Conservation (phyloP, 192 early-diverging fungal genomes). For the Pilobolus umbonatus region DNA sequence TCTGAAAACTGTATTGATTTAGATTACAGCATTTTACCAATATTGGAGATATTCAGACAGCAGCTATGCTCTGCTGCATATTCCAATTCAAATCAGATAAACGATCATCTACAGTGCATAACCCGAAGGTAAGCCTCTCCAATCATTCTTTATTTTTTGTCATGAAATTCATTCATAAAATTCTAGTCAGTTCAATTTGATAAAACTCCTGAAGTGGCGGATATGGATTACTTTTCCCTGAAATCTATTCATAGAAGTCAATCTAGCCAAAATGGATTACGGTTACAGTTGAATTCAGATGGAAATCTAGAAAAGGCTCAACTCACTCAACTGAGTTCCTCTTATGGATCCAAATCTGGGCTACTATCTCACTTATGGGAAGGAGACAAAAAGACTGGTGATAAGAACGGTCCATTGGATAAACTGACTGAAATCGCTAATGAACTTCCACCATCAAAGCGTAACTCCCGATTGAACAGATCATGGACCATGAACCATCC, state of each 20-base stretch:
- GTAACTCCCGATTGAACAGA: conserved; percentile 5
- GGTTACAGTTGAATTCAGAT: neutral
- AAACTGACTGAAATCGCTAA: neutral
- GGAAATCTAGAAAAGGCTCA: no score
- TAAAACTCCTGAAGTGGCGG: neutral
- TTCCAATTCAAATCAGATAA: conserved; percentile 41
- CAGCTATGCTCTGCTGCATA: conserved; percentile 60
- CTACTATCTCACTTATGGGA: conserved; percentile 24
- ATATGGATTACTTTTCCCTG: conserved; percentile 17
- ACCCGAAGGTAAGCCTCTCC: neutral
- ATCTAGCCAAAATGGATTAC: neutral
- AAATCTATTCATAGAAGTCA: conserved; percentile 2
- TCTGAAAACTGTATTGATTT: neutral
- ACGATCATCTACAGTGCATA: conserved; percentile 8
- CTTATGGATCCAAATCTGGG: conserved; percentile 2
- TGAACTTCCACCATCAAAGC: neutral
- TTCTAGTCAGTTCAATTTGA: neutral
- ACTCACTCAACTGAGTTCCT: no score
- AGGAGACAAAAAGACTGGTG: neutral
- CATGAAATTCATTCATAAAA: neutral
- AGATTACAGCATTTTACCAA: conserved; percentile 50
- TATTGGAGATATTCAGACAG: conserved; percentile 61
- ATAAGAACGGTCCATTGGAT: neutral
- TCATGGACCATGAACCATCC: neutral
- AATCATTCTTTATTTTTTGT: neutral